Evolutionary conservation across 805 yeast species (phyloP).

Genomic region (Cyberlindnera suaveolens): DNA sequence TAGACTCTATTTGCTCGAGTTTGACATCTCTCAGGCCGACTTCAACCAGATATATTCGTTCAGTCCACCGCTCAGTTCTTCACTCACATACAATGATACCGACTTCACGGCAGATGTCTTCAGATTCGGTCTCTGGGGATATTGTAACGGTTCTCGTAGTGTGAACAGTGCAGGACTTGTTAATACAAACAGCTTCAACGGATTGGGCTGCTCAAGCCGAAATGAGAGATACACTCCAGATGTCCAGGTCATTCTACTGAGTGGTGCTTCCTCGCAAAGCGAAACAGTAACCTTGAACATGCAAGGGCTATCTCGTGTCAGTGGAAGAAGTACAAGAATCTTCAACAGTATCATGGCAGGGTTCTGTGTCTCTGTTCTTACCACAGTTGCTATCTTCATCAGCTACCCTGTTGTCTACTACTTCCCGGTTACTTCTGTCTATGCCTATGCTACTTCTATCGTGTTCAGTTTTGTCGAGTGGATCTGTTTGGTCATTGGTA

Average conservation of each 20-base stretch:
- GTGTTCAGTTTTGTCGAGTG: not conserved
- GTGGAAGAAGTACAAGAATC: not conserved
- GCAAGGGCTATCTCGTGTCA: not conserved
- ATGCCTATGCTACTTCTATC: not conserved
- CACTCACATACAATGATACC: not conserved
- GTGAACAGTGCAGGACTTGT: not conserved
- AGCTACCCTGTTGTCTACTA: not conserved
- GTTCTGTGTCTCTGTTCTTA: not conserved
- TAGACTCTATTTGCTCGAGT: not conserved
- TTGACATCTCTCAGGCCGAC: slow-evolving; percentile 1
- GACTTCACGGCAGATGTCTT: not conserved
- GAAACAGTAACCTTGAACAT: not conserved
- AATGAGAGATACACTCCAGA: not conserved
- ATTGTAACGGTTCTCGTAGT: not conserved
- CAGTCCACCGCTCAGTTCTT: not conserved
- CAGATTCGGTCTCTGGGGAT: slow-evolving; percentile 2
- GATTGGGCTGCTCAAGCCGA: not conserved
- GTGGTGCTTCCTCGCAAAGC: not conserved
- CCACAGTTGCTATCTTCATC: not conserved
- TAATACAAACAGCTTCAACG: not conserved
- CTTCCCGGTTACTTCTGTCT: not conserved
- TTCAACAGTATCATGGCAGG: not conserved
- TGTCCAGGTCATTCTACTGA: not conserved
- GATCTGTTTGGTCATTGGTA: not conserved
- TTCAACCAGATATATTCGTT: not conserved